Evolutionary conservation across 306 rosid genomes (phyloP), one percentile per base, ranked within the genome.

Genomic region (Biancaea sappan): DNA sequence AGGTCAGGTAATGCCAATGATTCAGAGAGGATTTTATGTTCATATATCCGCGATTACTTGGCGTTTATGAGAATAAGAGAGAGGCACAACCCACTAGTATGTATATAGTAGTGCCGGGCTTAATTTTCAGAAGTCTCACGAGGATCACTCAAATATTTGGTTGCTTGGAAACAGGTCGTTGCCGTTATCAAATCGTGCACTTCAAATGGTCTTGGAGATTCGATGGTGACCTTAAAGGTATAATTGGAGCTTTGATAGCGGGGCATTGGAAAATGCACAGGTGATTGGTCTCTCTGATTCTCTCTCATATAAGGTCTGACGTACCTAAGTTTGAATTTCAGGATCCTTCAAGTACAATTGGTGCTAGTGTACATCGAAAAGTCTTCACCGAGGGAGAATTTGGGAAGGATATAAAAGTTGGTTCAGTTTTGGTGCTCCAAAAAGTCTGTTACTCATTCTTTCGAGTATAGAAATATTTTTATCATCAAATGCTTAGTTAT

Each of bases 141-240:
- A 40, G 62, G 37, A 8, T 21, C 22, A 34, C 26, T 29, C 3
- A 7, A 10, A 56, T 56, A 56, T 38, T 34, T 75, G 40, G 61
- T 28, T 61, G 47, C 35, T 77, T 69, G 66, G 54, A 75, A 3
- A 31, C 66, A 90, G 91, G 86, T 88, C 5, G 77, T 86, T 4
- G 94, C 84, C 28, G 73, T 89, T 54, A 71, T 94, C 75, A 89
- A 91, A 79, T 85, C 97, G 1, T 91, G 90, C 68, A 80, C 83
- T 37, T 85, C 90, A 54, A 89, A 88, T 54, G 94, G 96, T 74
- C 85, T 85, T 40, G 98, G 97, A 35, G 94, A 82, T 81, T 57
- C 89, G 72, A 82, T 79, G 85, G 79, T 89, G 41, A 84, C 92
- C 63, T 79, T 91, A 70, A 91, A 88, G 94, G 97, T 91, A 13